Percentiles rank a stretch among this genome's conserved stretches.
Evolutionary conservation across 176 grass and related monocot genomes (phyloP).

Genomic region (Pontederia crassipes): DNA sequence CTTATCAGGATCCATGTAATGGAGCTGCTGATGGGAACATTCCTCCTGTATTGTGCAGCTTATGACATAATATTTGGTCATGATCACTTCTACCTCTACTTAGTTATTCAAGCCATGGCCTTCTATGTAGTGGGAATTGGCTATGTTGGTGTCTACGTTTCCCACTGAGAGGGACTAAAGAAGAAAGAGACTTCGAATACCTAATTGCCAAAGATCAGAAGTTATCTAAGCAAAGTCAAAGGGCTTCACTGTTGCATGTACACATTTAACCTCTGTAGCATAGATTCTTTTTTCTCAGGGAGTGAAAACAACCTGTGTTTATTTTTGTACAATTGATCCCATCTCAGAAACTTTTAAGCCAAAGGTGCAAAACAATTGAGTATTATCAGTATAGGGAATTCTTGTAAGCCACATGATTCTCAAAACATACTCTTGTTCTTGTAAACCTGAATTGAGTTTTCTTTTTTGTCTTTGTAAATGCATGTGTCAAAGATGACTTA

Average conservation of each 20-base stretch:
- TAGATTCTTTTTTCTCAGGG: too few relatives aligned
- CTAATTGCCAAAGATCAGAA: not conserved
- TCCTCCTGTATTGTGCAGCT: constrained; percentile 53
- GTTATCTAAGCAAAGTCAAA: not conserved
- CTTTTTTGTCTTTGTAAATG: too few relatives aligned
- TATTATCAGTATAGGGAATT: too few relatives aligned
- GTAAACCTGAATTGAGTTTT: too few relatives aligned
- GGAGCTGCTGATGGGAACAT: constrained; percentile 58
- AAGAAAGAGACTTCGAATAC: not conserved
- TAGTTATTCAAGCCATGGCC: constrained; percentile 57
- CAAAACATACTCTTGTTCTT: too few relatives aligned
- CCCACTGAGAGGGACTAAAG: constrained; percentile 24
- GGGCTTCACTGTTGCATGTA: too few relatives aligned
- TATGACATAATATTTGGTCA: constrained; percentile 50
- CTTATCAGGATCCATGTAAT: constrained; percentile 37
- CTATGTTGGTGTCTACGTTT: constrained; percentile 43
- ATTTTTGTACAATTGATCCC: not conserved
- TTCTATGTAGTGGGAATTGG: constrained; percentile 68
- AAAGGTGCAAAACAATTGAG: not conserved
- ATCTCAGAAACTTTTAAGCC: not conserved
- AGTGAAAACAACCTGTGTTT: too few relatives aligned
- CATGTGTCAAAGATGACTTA: too few relatives aligned
- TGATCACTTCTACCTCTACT: constrained; percentile 65
- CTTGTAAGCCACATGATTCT: too few relatives aligned
- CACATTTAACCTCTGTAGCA: too few relatives aligned